Base-by-base conservation (phyloP, 805 yeast genomes). In the Groenewaldozyma tartarivorans region DNA sequence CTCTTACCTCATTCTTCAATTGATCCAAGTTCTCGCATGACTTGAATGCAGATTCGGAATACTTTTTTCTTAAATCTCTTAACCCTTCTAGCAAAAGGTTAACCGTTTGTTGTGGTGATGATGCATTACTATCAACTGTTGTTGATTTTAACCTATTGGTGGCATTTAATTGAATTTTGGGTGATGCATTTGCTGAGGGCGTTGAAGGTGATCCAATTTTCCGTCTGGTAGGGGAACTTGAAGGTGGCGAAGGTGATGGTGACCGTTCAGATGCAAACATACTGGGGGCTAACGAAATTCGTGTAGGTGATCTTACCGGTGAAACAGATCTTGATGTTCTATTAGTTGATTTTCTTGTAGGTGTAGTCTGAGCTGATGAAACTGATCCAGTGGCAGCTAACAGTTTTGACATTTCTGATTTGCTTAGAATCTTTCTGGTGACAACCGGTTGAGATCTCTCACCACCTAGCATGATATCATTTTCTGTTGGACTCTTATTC, bases 381-480 rank as follows among this genome's bases (percentile, higher is more conserved):
- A 35, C 39, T 6, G 40, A 29, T 21, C 29, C 11, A 11, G 17
- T 19, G 21, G 33, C 24, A 9, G 38, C 42, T n/a, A 33, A 21
- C 22, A 47, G 41, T 37, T 39, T 46, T 20, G 52, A 41, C 20
- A 50, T 33, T 24, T 51, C 54, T 7, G 47, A 43, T 35, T 47
- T 48, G 20, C 48, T 41, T 7, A 51, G 43, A 17, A 51, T 42
- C 36, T 48, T 51, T 18, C 53, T 18, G n/a, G 49, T 42, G 5
- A 50, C 51, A 3, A 47, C 20, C 18, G 13, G 37, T 36, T 19
- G 20, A n/a, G 24, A 31, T 24, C n/a, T 5, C 35, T 20, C 15
- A 36, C 22, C 26, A 21, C n/a, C 21, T 30, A 41, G 18, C 18
- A 30, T 3, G 35, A 35, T 35, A 7, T n/a, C 11, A 19, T 24